Percentiles rank a stretch among this genome's conserved stretches.
Conservation (phyloP, 768 basidiomycete species). For the Coprinopsis strossmayeri region DNA sequence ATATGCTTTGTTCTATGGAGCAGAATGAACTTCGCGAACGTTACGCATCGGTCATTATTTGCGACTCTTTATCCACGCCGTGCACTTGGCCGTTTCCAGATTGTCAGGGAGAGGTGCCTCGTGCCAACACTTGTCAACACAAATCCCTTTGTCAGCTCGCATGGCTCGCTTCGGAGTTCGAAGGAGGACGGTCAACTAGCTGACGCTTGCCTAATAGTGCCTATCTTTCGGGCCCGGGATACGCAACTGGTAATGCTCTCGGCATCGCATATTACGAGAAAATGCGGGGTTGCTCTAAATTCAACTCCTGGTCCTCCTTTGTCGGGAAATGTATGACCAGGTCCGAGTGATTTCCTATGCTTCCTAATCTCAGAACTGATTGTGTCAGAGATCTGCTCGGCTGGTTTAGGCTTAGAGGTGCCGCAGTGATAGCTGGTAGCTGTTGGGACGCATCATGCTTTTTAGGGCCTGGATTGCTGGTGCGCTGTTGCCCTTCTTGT, state of each 20-base stretch:
- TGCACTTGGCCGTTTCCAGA: not conserved
- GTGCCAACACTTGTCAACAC: too few species aligned
- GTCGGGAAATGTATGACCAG: not conserved
- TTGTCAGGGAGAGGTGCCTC: not conserved
- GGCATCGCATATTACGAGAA: slow-evolving; percentile 1
- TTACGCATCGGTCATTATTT: too few species aligned
- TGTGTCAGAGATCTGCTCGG: not conserved
- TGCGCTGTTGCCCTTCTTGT: slow-evolving; percentile 6
- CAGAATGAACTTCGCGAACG: too few species aligned
- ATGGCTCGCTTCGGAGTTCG: not conserved
- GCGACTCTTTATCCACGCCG: not conserved
- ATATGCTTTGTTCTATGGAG: too few species aligned
- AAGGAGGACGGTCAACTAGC: not conserved
- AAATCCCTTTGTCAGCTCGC: not conserved
- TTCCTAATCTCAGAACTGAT: not conserved
- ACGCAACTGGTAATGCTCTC: not conserved
- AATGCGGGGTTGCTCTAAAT: not conserved
- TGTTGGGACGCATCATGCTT: not conserved
- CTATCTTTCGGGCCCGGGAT: not conserved
- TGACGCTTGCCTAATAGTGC: not conserved
- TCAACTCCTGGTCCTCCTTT: not conserved
- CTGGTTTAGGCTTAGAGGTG: not conserved
- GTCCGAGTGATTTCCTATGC: slow-evolving; percentile 2
- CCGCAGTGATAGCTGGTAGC: not conserved
- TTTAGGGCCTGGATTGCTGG: slow-evolving; percentile 1